Base-by-base conservation (phyloP, 371 early-diverging fungal species). In the Mortierella sp. region DNA sequence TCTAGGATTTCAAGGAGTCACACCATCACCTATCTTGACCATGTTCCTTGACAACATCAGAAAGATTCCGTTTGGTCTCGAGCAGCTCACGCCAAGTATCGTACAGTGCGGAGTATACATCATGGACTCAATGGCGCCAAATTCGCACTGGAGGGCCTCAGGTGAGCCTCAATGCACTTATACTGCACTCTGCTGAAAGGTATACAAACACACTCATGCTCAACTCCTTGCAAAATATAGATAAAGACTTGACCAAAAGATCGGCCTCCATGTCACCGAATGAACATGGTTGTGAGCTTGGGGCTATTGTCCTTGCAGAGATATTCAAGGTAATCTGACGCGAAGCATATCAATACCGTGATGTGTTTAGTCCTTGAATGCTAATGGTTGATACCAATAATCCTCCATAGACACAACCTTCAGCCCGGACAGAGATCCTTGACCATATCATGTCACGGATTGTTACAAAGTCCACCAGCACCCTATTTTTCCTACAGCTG, bases 361-460 rank as follows among this genome's bases (percentile, higher is more conserved):
- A n/a, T n/a, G n/a, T n/a, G n/a, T n/a, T 41, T 18, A 43, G n/a
- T 21, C 16, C n/a, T 16, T 2, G 31, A 26, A n/a, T n/a, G 34
- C 34, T 34, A 34, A 34, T 34, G 34, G 34, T n/a, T 28, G 26
- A 38, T 12, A 10, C 49, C 2, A 13, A 43, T 39, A 7, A 49
- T 19, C n/a, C 28, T 41, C 34, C 23, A 47, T 61, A 86, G 85
- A 69, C 84, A 10, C 88, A 89, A 58, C 82, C 82, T 21, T 79
- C 84, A 26, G 83, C 86, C n/a, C 81, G 87, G 47, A 66, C 79
- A 3, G 88, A 88, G 67, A 86, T 89, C 26, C 65, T 89, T 45
- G 87, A 87, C 30, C 87, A 87, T 57, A 86, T 89, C 50, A 82
- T 84, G 30, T 85, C 85, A 5, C 83, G 88, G 45, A 81, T 89